Conservation (phyloP, 2,329 filamentous ascomycete species). For the Neofusicoccum sp. region DNA sequence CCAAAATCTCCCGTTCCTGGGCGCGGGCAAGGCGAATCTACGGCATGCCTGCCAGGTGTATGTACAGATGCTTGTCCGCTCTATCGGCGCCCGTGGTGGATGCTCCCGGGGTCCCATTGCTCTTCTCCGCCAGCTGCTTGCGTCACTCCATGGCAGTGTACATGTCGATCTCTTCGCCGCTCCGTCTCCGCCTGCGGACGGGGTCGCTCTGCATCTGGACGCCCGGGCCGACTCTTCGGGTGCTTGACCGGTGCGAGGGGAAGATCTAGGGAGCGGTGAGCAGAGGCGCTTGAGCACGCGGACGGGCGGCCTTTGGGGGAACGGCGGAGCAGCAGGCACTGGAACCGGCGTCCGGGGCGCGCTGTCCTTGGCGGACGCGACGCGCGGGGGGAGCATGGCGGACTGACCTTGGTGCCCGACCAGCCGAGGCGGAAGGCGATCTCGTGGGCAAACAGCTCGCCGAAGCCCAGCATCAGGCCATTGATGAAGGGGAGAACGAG, state of each 20-base stretch:
- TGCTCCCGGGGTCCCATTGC: neutral
- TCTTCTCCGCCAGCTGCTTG: neutral
- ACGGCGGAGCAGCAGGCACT: neutral
- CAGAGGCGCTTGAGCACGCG: neutral
- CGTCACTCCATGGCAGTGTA: constrained; percentile 68
- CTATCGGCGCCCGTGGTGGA: constrained; percentile 7
- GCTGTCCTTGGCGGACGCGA: neutral
- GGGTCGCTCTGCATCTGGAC: constrained; percentile 74
- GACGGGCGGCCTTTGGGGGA: too few relatives aligned
- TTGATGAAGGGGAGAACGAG: constrained; percentile 94
- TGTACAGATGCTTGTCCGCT: constrained; percentile 12
- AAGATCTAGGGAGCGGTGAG: constrained; percentile 49
- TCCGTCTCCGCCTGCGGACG: constrained; percentile 53
- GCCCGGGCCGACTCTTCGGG: constrained; percentile 72
- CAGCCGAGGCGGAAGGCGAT: constrained; percentile 90
- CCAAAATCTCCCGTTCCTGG: neutral
- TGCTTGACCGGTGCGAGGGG: constrained; percentile 57
- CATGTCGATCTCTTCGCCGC: constrained; percentile 59
- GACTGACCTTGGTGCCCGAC: constrained; percentile 80
- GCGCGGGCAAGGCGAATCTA: constrained; percentile 1
- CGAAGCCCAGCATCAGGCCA: constrained; percentile 96
- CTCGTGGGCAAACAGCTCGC: constrained; percentile 95
- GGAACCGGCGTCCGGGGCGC: too few relatives aligned
- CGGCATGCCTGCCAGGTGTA: constrained; percentile 8
- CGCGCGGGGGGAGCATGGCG: neutral